Percentiles rank a stretch among this genome's conserved stretches.
phyloP scores from a whole-genome alignment of 139 green algal species.

The Chlorella sp. region DNA sequence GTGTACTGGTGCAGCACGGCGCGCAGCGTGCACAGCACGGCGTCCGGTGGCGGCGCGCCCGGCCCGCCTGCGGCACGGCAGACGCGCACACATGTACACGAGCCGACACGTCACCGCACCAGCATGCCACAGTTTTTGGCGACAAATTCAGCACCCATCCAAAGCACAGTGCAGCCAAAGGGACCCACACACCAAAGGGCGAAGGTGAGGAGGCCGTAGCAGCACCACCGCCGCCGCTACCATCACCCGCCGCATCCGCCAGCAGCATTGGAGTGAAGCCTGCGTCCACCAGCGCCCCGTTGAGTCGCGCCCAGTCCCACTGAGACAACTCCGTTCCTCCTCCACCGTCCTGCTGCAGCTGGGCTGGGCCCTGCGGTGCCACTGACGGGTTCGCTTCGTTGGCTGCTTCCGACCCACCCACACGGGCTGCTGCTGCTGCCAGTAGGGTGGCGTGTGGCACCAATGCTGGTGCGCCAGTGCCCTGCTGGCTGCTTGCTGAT shows the following conservation, averaged over 20 bases:
- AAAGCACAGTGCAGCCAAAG: neutral
- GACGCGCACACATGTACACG: neutral
- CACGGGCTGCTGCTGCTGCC: no score
- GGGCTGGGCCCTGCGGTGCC: no score
- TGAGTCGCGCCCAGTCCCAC: slow-evolving; percentile 21
- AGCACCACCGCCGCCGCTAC: neutral
- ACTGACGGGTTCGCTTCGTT: no score
- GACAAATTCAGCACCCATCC: neutral
- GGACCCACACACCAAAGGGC: neutral
- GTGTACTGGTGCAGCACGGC: slow-evolving; percentile 13
- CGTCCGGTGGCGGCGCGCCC: neutral
- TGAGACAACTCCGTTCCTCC: no score
- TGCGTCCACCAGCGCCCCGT: slow-evolving; percentile 12
- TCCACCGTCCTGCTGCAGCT: no score
- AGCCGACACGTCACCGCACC: neutral
- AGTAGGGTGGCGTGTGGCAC: no score
- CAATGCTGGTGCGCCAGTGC: no score
- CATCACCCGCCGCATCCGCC: neutral
- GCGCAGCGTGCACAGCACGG: neutral
- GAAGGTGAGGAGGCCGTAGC: neutral
- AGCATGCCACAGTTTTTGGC: neutral
- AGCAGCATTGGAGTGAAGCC: slow-evolving; percentile 11
- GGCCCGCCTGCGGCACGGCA: neutral
- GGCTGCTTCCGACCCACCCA: no score
- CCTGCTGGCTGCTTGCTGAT: no score